These are phyloP conservation scores for Aspergillus neoniger DNA, from an alignment of 2,329 filamentous ascomycete species.

Conservation along the genomic window DNA sequence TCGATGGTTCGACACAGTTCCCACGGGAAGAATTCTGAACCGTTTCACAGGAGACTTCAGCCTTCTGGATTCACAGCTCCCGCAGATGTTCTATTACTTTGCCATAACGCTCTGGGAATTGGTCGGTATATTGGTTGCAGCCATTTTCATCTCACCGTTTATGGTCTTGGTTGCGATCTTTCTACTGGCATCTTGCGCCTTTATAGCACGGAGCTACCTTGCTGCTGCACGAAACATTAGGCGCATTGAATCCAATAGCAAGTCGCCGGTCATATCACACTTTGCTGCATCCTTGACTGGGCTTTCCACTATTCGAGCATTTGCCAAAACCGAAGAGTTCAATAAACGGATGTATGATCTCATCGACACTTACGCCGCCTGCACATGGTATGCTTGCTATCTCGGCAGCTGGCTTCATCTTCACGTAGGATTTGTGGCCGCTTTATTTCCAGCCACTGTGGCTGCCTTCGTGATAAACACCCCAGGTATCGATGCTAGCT, in stretches of 20 bases:
- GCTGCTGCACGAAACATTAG: constrained; percentile 73
- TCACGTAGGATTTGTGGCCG: constrained; percentile 69
- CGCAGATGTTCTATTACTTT: constrained; percentile 63
- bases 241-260: constrained; percentile 73
- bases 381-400: constrained; percentile 68
- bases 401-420: constrained; percentile 77
- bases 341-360: constrained; percentile 68
- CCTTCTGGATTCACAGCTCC: constrained; percentile 67
- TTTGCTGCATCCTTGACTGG: constrained; percentile 73
- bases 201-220: constrained; percentile 60
- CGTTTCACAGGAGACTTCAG: constrained; percentile 76
- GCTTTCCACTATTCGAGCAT: constrained; percentile 74
- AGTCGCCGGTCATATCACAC: constrained; percentile 78
- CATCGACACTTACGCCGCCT: constrained; percentile 65
- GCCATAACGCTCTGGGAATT: constrained; percentile 25
- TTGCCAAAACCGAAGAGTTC: constrained; percentile 68
- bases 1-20: constrained; percentile 75
- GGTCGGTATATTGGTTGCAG: constrained; percentile 6
- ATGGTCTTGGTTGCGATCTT: constrained; percentile 64
- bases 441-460: constrained; percentile 67
- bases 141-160: constrained; percentile 57
- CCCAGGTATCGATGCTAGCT: constrained; percentile 63
- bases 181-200: constrained; percentile 60
- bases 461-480: constrained; percentile 65
- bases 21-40: constrained; percentile 72